Evolutionary conservation across 148 eudicot species (phyloP), one percentile per base, ranked within the genome.

Genomic region (Nepenthes mirabilis): DNA sequence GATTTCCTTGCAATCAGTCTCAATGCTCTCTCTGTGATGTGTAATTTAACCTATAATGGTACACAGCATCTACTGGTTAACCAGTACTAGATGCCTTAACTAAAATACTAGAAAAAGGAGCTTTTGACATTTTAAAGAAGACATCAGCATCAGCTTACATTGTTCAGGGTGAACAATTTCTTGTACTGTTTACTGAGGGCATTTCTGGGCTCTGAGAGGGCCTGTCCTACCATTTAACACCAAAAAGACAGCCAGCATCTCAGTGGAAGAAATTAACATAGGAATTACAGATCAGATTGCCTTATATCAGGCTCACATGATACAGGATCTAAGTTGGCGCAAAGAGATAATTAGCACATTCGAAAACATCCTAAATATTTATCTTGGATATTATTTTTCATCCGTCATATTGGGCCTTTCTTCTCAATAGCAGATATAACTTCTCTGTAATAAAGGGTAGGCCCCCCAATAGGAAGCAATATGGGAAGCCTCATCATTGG

Each of bases 111-210:
- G 9, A 58, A 34, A 36, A 3, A 58, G 32, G 61, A 36, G 2
- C 8, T 6, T 7, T 3, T 14, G 2, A 58, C 48, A 12, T 1
- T 50, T 36, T 50, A 6, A 7, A 8, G 12, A n/a, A 1, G 47
- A 40, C 47, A 40, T 2, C 2, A 55, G 12, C 8, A 14, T 33
- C 7, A 63, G 55, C 80, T 73, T 75, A 83, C 89, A 47, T 72
- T 75, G 71, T 80, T 83, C 85, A 83, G 73, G 72, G 72, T 65
- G 67, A 83, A 83, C 72, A 83, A 75, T 68, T 80, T 77, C 73
- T 72, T 80, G 79, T 83, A 83, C 64, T 83, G 89, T 63, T 83
- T 83, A 52, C 73, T 71, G 47, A 83, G 85, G 64, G 88, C 88
- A 73, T 83, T 83, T 71, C 69, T 83, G 36, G 88, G 88, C 75